Conservation (phyloP, 2,329 filamentous ascomycete genomes). For the Leptosphaerulina australis region DNA sequence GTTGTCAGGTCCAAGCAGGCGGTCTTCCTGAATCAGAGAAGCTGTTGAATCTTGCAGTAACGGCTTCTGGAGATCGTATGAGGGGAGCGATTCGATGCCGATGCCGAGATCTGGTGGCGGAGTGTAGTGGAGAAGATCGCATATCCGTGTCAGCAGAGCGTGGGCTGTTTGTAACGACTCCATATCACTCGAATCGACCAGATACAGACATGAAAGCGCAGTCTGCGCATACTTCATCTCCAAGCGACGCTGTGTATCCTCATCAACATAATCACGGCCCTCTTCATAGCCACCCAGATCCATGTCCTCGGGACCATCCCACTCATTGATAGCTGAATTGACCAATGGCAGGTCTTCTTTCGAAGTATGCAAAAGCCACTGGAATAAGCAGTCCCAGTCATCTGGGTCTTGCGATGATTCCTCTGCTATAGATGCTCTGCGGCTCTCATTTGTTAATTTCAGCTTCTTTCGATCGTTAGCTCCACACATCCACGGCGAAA, state of each 20-base stretch:
- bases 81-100: conserved; percentile 51
- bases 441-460: conserved; percentile 49
- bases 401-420: conserved; percentile 32
- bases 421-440: conserved; percentile 47
- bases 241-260: conserved; percentile 65
- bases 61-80: conserved; percentile 47
- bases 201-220: conserved; percentile 70
- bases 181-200: conserved; percentile 64
- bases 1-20: conserved; percentile 65
- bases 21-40: conserved; percentile 49
- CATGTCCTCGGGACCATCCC: conserved; percentile 74
- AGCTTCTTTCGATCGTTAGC: conserved; percentile 63
- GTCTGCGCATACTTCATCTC: conserved; percentile 70
- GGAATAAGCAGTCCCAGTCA: conserved; percentile 72
- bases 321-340: conserved; percentile 69
- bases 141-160: conserved; percentile 64
- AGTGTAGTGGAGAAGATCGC: conserved; percentile 65
- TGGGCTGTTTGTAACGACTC: conserved; percentile 67
- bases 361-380: conserved; percentile 69
- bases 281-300: conserved; percentile 67
- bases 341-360: conserved; percentile 66
- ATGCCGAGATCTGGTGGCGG: conserved; percentile 57
- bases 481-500: conserved; percentile 77
- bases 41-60: conserved; percentile 40
- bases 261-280: conserved; percentile 61